Conservation (phyloP, 2,329 filamentous ascomycete genomes). For the Diaporthe aspalathi region DNA sequence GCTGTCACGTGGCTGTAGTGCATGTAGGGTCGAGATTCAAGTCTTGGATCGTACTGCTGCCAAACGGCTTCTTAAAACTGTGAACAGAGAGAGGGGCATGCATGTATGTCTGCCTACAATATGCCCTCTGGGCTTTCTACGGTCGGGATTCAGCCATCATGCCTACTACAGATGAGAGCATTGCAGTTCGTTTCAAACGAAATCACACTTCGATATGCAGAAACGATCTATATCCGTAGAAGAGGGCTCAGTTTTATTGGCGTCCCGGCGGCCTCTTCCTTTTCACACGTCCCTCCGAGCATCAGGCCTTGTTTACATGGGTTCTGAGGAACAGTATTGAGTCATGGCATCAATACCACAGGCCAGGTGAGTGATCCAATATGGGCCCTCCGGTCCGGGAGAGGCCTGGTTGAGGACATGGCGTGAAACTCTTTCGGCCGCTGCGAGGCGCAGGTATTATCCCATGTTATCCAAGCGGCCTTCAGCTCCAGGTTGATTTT, state of each 20-base stretch:
- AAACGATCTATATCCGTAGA: neutral
- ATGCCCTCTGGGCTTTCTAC: too few species aligned
- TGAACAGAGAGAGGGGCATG: neutral
- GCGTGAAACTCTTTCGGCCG: neutral
- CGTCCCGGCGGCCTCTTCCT: too few species aligned
- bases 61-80: neutral
- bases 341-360: neutral
- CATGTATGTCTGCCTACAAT: too few species aligned
- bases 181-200: too few species aligned
- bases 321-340: neutral
- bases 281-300: neutral
- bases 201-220: neutral
- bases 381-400: neutral
- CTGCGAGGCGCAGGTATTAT: too few species aligned
- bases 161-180: too few species aligned
- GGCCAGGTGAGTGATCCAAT: neutral
- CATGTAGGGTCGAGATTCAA: neutral
- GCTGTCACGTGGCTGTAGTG: too few species aligned
- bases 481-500: neutral
- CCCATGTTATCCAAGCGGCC: too few species aligned
- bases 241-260: neutral
- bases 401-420: too few species aligned
- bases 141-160: too few species aligned
- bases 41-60: neutral
- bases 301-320: neutral